Evolutionary conservation across 805 yeast species (phyloP), one percentile per base, ranked within the genome.

Genomic region (Danielia reshetovae): DNA sequence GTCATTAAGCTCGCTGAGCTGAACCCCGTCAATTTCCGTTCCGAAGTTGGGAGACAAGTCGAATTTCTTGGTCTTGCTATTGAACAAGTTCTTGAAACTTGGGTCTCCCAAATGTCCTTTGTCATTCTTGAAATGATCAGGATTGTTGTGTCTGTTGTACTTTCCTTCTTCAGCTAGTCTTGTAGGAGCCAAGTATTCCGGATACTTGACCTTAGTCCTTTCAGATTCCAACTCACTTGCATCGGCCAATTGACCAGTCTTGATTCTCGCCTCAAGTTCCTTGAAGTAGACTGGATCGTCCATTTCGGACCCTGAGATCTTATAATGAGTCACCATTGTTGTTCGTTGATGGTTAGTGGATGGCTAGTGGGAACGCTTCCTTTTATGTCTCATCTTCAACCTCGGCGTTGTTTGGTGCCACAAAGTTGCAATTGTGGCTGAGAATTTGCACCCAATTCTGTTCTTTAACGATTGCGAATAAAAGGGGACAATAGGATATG

Each of bases 31-130:
- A 29, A 52, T 39, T 29, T 52, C 57, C 18, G 55, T 51, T 4
- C 57, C 57, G 21, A 48, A 46, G 24, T 51, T 49, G 8, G 57
- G 57, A 5, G 53, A 46, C 32, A 52, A 45, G 36, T 52, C 48
- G 12, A 28, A 32, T 9, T 34, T 39, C 14, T 32, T 35, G 19
- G 30, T 30, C 31, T 49, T 44, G 5, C 37, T 43, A 7, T 27
- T 27, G 36, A 52, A 48, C 24, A 52, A 38, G 30, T 45, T 39
- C 32, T 41, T 43, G 36, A 48, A 51, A 3, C 31, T 12, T 1
- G 45, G 39, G 28, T 51, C 49, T 8, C 57, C 57, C 35, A 52
- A 43, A 22, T 49, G 55, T 8, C 57, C 57, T 34, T 48, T 49
- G 38, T 52, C 57, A 32, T 43, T 49, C 29, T 44, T 43, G 13